Percentiles rank a stretch among this genome's conserved stretches.
Evolutionary conservation across 2,329 filamentous ascomycete species (phyloP).

Genomic region (Trichoderma arundinaceum): DNA sequence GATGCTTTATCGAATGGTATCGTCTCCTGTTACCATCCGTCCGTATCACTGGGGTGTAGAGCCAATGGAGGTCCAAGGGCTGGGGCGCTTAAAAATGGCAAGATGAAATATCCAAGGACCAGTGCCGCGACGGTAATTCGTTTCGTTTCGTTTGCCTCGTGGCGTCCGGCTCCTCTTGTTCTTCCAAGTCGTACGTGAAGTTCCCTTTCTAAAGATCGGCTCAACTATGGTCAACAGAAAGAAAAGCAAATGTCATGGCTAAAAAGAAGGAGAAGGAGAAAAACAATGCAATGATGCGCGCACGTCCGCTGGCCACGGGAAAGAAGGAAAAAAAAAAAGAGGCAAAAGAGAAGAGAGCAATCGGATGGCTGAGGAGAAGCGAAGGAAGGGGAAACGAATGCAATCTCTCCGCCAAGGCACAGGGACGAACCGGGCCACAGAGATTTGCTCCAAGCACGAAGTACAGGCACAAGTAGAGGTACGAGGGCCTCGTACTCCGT

Average conservation of each 20-base stretch:
- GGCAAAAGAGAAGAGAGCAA: slow-evolving; percentile 2
- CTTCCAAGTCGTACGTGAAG: not conserved
- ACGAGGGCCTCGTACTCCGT: not conserved
- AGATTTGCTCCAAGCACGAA: slow-evolving; percentile 11
- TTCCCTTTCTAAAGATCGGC: slow-evolving; percentile 29
- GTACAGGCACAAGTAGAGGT: slow-evolving; percentile 1
- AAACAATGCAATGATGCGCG: slow-evolving; percentile 21
- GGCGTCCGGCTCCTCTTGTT: slow-evolving; percentile 7
- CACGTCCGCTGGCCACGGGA: slow-evolving; percentile 24
- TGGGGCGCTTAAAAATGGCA: not conserved
- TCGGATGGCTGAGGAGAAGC: slow-evolving; percentile 6
- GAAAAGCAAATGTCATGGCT: slow-evolving; percentile 35
- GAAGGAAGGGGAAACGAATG: slow-evolving; percentile 25
- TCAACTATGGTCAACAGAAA: slow-evolving; percentile 26
- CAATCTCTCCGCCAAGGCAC: slow-evolving; percentile 26
- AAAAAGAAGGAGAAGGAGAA: slow-evolving; percentile 19
- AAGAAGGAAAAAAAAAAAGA: slow-evolving; percentile 1
- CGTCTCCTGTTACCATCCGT: slow-evolving; percentile 6
- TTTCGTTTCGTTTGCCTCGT: slow-evolving; percentile 32
- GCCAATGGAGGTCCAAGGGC: not conserved
- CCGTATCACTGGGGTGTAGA: not conserved
- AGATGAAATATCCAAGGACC: not conserved
- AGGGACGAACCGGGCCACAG: slow-evolving; percentile 22
- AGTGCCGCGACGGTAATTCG: not conserved
- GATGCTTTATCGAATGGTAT: not conserved